Conservation (phyloP, 768 basidiomycete species). For the Suillus paluster region DNA sequence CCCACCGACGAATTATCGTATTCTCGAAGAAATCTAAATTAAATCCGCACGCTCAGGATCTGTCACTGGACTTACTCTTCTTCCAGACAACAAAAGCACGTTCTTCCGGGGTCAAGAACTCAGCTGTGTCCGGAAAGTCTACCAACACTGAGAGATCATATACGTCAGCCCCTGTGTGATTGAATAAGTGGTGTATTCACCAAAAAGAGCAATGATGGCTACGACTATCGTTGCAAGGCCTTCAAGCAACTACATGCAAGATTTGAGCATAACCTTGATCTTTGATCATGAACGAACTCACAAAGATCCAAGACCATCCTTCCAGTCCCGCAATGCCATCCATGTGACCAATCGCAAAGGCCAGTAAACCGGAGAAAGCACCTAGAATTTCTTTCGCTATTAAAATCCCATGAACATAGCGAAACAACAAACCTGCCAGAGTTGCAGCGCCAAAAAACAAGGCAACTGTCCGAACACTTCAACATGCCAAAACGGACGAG, state of each 20-base stretch:
- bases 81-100: constrained; percentile 56
- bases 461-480: constrained; percentile 38
- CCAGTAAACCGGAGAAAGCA: constrained; percentile 64
- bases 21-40: constrained; percentile 40
- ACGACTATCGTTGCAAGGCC: constrained; percentile 64
- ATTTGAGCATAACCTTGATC: constrained; percentile 8
- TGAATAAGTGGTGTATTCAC: constrained; percentile 31
- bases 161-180: background rate
- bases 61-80: constrained; percentile 47
- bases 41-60: background rate
- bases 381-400: constrained; percentile 21
- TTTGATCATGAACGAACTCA: constrained; percentile 29
- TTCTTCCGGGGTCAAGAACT: constrained; percentile 66
- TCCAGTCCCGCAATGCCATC: constrained; percentile 45
- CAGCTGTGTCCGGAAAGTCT: constrained; percentile 63
- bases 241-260: constrained; percentile 46
- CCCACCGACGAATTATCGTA: constrained; percentile 58
- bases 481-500: background rate
- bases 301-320: constrained; percentile 76
- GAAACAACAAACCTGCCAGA: constrained; percentile 45
- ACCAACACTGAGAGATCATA: constrained; percentile 50
- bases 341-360: constrained; percentile 61
- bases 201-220: constrained; percentile 54
- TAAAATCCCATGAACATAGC: background rate
- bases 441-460: constrained; percentile 71